Evolutionary conservation across 78 protist species (phyloP).

Genomic region (Andalucia godoyi): DNA sequence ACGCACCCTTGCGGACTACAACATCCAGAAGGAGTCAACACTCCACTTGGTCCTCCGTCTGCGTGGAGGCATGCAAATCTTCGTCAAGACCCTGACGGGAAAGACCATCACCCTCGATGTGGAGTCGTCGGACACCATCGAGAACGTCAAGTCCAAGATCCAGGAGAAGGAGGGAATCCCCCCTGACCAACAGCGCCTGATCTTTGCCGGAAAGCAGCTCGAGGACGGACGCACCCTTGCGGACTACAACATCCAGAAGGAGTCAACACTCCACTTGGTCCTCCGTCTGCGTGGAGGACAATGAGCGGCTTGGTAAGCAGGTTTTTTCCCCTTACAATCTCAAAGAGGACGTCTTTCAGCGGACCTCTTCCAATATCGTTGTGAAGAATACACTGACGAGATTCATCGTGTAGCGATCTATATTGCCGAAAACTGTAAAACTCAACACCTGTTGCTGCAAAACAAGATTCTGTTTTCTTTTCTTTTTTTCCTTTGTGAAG

Average conservation of each 20-base stretch:
- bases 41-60: slow-evolving; percentile 73
- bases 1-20: slow-evolving; percentile 78
- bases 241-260: slow-evolving; percentile 74
- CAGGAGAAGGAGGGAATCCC: slow-evolving; percentile 95
- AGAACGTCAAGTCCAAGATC: slow-evolving; percentile 91
- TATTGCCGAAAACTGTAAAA: too few relatives aligned
- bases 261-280: slow-evolving; percentile 44
- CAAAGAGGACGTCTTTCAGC: too few relatives aligned
- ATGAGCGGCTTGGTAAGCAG: too few relatives aligned
- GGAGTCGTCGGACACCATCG: slow-evolving; percentile 86
- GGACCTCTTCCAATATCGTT: too few relatives aligned
- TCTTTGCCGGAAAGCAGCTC: slow-evolving; percentile 93
- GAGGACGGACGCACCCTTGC: slow-evolving; percentile 72
- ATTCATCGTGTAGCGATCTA: too few relatives aligned
- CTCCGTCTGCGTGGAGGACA: slow-evolving; percentile 29
- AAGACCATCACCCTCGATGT: slow-evolving; percentile 63
- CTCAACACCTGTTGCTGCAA: too few relatives aligned
- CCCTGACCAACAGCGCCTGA: slow-evolving; percentile 97
- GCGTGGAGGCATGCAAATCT: slow-evolving; percentile 54
- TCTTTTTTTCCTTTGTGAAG: too few relatives aligned
- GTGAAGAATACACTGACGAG: too few relatives aligned
- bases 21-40: slow-evolving; percentile 77
- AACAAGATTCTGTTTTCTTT: too few relatives aligned
- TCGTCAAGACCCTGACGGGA: slow-evolving; percentile 72
- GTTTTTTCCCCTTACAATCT: too few relatives aligned